These are phyloP conservation scores for Eucalyptus marginata DNA, from an alignment of 345 rosid species.

Conservation along the genomic window DNA sequence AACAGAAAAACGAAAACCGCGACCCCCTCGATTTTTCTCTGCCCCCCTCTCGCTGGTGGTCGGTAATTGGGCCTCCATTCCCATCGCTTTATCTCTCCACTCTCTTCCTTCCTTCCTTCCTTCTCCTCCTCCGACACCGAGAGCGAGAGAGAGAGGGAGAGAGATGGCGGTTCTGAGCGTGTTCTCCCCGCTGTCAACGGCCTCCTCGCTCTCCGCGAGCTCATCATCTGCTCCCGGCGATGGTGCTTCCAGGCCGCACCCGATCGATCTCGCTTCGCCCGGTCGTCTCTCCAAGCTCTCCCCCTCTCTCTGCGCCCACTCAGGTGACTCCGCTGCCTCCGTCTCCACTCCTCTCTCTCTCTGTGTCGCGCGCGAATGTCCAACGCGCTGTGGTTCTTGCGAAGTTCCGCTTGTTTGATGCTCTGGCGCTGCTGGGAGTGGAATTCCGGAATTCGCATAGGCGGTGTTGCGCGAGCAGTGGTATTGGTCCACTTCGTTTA, in stretches of 20 bases:
- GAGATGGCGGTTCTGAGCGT: slow-evolving; percentile 31
- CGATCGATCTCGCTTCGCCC: neutral
- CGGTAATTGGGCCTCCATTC: neutral
- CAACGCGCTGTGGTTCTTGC: neutral
- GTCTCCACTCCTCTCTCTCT: neutral
- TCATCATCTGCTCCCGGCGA: neutral
- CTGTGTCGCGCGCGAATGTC: neutral
- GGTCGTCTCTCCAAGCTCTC: neutral
- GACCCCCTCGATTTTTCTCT: neutral
- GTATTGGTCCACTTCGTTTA: neutral
- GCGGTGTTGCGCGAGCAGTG: neutral
- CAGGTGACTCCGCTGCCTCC: neutral
- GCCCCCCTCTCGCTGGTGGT: neutral
- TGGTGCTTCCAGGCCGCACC: neutral
- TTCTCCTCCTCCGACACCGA: neutral
- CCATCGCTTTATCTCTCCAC: neutral
- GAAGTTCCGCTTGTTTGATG: neutral
- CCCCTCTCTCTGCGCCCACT: neutral
- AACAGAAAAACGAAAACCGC: neutral
- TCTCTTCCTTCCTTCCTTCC: neutral
- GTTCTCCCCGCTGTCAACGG: neutral
- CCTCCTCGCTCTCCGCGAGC: neutral
- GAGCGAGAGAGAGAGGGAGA: neutral
- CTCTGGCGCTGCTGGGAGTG: neutral
- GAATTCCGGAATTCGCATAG: neutral